Percentiles rank a stretch among this genome's conserved stretches.
These are phyloP conservation scores for Boletus rubroflammeus DNA, from an alignment of 768 basidiomycete species.

Conservation along the genomic window DNA sequence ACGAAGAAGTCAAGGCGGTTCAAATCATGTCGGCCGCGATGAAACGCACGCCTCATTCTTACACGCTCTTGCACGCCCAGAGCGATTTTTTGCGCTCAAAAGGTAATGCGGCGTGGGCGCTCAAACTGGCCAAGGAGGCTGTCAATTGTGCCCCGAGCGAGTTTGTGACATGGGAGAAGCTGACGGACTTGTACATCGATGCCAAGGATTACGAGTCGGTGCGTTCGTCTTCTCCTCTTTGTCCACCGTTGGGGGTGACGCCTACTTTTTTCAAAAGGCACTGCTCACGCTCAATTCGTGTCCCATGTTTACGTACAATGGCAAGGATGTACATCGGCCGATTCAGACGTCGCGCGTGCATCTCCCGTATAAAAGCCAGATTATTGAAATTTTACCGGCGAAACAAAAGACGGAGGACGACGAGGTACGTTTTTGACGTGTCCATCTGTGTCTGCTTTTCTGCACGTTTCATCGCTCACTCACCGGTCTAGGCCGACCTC, in stretches of 20 bases:
- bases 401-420: conserved; percentile 80
- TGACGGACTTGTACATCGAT: conserved; percentile 94
- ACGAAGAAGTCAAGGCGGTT: conserved; percentile 97
- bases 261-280: conserved; percentile 40
- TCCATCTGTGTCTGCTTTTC: neutral
- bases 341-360: conserved; percentile 78
- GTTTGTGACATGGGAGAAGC: conserved; percentile 98
- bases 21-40: conserved; percentile 88
- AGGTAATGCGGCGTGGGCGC: conserved; percentile 81
- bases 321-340: conserved; percentile 86
- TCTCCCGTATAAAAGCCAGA: conserved; percentile 80
- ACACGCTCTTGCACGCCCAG: conserved; percentile 90
- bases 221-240: neutral
- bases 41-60: conserved; percentile 83
- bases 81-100: conserved; percentile 91
- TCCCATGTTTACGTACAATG: conserved; percentile 99
- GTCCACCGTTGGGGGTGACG: neutral
- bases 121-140: conserved; percentile 88
- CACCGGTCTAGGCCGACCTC: conserved; percentile 69
- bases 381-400: conserved; percentile 88
- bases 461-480: neutral
- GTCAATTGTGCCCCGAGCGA: conserved; percentile 99
- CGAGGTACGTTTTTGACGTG: conserved; percentile 51
- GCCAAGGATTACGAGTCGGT: conserved; percentile 78
- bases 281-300: conserved; percentile 96